Conservation (phyloP, 202 grass and related monocot genomes). For the Sporobolus alterniflorus region DNA sequence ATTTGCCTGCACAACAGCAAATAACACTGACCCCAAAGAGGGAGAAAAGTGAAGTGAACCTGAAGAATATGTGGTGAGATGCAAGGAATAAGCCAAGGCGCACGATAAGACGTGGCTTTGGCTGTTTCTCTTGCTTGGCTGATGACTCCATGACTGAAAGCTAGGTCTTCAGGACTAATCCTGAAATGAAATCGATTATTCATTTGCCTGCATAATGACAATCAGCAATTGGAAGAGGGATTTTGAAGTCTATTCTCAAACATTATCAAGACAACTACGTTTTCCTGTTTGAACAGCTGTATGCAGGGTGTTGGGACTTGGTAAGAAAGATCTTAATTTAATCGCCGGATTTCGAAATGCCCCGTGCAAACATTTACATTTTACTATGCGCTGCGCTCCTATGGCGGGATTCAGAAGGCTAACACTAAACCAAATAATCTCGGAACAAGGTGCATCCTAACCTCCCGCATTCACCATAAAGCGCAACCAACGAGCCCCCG, state of each 20-base stretch:
- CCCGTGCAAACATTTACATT: not conserved
- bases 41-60: constrained; percentile 42
- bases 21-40: constrained; percentile 45
- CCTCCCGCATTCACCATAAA: not conserved
- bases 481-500: not conserved
- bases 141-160: constrained; percentile 26
- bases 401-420: not conserved
- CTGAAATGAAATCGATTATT: constrained; percentile 3
- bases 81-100: constrained; percentile 79
- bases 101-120: constrained; percentile 83
- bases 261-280: not conserved
- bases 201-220: constrained; percentile 9
- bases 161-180: not conserved
- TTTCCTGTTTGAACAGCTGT: not conserved
- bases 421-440: not conserved
- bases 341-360: not conserved
- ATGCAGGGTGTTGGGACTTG: not conserved
- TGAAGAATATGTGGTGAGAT: constrained; percentile 80
- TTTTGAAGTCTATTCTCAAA: not conserved
- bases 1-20: constrained; percentile 51
- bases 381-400: no score
- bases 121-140: constrained; percentile 19
- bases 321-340: not conserved
- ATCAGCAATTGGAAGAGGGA: not conserved
- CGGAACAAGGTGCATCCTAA: not conserved